These are phyloP conservation scores for Rhododendron mucronatum DNA, from an alignment of 148 eudicot genomes.

Conservation along the genomic window DNA sequence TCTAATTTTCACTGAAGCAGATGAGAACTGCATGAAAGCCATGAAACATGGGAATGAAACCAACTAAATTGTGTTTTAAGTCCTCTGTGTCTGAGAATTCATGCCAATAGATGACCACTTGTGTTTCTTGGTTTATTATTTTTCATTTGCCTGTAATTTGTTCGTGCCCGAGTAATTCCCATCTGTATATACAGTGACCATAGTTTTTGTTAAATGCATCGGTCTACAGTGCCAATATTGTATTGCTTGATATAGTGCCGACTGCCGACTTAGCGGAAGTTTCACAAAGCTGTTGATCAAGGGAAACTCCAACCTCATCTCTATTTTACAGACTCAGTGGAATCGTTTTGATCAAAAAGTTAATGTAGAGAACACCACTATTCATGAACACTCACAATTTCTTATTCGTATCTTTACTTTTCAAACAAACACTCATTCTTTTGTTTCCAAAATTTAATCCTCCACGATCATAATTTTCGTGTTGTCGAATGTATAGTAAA, in stretches of 20 bases:
- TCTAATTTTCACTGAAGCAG: background rate
- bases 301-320: background rate
- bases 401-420: background rate
- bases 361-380: background rate
- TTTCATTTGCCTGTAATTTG: background rate
- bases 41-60: background rate
- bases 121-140: background rate
- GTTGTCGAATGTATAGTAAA: background rate
- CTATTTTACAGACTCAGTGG: background rate
- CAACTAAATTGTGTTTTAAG: background rate
- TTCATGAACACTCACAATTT: background rate
- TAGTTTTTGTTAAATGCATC: background rate
- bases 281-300: background rate
- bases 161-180: background rate
- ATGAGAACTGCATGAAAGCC: background rate
- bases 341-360: background rate
- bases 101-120: background rate
- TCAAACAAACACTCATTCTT: background rate
- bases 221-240: background rate
- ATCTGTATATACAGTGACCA: background rate
- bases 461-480: background rate
- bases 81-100: background rate
- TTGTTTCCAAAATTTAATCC: background rate
- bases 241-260: background rate
- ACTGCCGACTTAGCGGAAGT: background rate